These are phyloP conservation scores for Basipetospora chlamydospora DNA, from an alignment of 2,329 filamentous ascomycete genomes.

Conservation along the genomic window DNA sequence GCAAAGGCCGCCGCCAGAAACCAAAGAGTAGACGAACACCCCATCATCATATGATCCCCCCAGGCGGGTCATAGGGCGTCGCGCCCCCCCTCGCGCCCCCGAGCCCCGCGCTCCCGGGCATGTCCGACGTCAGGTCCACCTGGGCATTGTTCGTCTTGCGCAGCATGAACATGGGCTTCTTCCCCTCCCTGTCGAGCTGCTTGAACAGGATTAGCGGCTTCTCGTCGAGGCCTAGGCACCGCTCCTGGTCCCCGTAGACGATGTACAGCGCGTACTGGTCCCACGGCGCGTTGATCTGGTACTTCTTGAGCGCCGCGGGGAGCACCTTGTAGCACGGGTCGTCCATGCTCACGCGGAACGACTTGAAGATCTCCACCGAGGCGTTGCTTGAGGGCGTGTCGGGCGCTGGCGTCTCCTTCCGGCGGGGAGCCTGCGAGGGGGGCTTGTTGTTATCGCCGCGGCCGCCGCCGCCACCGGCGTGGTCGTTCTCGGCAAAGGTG, in stretches of 20 bases:
- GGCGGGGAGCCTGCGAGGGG: conserved; percentile 33
- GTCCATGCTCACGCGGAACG: conserved; percentile 93
- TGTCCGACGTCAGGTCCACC: conserved; percentile 27
- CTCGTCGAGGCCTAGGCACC: conserved; percentile 81
- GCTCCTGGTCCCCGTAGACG: conserved; percentile 95
- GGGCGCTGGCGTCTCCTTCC: conserved; percentile 46
- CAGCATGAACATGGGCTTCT: conserved; percentile 99
- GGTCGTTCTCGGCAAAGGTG: conserved; percentile 38
- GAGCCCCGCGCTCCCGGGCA: conserved; percentile 39
- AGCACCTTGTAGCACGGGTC: conserved; percentile 96
- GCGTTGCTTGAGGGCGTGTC: conserved; percentile 44
- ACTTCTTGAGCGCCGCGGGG: conserved; percentile 89
- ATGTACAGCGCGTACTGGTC: conserved; percentile 96
- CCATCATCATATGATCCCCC: conserved; percentile 38
- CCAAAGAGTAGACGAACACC: not conserved
- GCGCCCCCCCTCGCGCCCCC: conserved; percentile 27
- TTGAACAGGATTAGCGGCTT: conserved; percentile 94
- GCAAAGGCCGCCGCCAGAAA: too few relatives aligned
- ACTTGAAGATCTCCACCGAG: conserved; percentile 94
- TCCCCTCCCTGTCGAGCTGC: conserved; percentile 88
- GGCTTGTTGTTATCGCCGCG: not conserved
- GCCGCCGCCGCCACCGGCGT: conserved; percentile 11
- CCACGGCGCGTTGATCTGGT: conserved; percentile 97
- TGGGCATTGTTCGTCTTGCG: conserved; percentile 47
- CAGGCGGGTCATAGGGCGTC: conserved; percentile 40